Evolutionary conservation across 78 protist genomes (phyloP).

Genomic region (Dictyostelium purpureum): DNA sequence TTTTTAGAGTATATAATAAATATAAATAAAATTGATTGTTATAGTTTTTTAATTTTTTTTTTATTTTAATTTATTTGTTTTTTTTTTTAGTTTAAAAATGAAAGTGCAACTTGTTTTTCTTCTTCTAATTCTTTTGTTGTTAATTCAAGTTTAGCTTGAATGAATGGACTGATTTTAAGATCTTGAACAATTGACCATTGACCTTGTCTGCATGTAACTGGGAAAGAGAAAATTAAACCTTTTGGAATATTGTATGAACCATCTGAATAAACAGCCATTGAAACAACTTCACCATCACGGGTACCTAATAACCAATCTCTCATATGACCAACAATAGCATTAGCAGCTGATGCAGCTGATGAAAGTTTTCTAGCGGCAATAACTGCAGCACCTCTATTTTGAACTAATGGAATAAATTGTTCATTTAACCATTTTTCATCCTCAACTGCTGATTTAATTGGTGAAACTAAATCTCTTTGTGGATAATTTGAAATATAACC

Average conservation of each 20-base stretch:
- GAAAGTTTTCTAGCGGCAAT: slow-evolving; percentile 89
- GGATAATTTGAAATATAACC: slow-evolving; percentile 66
- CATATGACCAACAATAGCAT: slow-evolving; percentile 81
- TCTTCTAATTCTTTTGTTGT: slow-evolving; percentile 87
- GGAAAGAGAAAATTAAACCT: slow-evolving; percentile 84
- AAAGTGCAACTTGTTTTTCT: slow-evolving; percentile 78
- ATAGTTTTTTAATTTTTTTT: too few species aligned
- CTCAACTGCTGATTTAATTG: slow-evolving; percentile 52
- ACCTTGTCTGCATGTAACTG: slow-evolving; percentile 83
- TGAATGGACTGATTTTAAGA: slow-evolving; percentile 75
- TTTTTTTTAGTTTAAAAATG: slow-evolving; percentile 37
- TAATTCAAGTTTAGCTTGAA: slow-evolving; percentile 71
- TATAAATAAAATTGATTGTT: too few species aligned
- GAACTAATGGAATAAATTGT: slow-evolving; percentile 87
- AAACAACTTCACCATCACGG: slow-evolving; percentile 39
- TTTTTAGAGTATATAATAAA: too few species aligned
- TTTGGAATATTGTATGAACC: slow-evolving; percentile 85
- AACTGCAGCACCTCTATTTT: slow-evolving; percentile 96
- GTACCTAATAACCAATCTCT: slow-evolving; percentile 87
- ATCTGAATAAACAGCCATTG: slow-evolving; percentile 84
- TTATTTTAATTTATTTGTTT: too few species aligned
- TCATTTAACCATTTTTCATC: slow-evolving; percentile 81
- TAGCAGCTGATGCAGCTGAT: slow-evolving; percentile 93
- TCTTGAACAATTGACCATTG: slow-evolving; percentile 81
- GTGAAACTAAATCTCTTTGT: slow-evolving; percentile 17